A percentile compares a stretch with the other conserved stretches of the same genome.
Evolutionary conservation across 2,329 filamentous ascomycete genomes (phyloP).

Genomic region (Colletotrichum tanaceti): DNA sequence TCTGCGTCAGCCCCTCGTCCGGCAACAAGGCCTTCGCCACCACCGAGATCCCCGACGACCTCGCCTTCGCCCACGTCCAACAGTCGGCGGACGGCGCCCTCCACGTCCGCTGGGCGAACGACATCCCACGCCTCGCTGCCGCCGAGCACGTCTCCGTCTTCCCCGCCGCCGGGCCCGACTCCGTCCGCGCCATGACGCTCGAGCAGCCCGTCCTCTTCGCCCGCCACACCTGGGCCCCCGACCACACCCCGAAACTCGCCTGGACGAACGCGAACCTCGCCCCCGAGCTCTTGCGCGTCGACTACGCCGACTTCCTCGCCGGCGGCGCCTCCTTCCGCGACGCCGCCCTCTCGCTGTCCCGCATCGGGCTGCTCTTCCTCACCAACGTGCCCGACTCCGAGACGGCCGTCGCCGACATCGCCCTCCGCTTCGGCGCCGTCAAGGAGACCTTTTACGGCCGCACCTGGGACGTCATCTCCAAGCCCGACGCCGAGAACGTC

Average conservation of each 20-base stretch:
- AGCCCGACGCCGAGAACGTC: constrained; percentile 87
- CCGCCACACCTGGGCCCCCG: not conserved
- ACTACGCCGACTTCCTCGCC: constrained; percentile 79
- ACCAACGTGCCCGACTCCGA: constrained; percentile 77
- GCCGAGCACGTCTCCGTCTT: constrained; percentile 53
- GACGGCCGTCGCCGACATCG: constrained; percentile 74
- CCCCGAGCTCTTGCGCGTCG: constrained; percentile 66
- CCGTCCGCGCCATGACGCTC: constrained; percentile 15
- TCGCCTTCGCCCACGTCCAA: constrained; percentile 49
- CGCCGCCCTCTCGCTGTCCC: constrained; percentile 71
- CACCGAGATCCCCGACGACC: constrained; percentile 52
- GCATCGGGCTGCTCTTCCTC: constrained; percentile 81
- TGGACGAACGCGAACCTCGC: constrained; percentile 57
- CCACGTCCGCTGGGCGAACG: constrained; percentile 67
- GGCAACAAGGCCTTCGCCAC: constrained; percentile 67
- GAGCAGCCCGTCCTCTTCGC: constrained; percentile 11
- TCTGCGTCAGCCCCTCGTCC: constrained; percentile 67
- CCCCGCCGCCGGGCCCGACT: constrained; percentile 45
- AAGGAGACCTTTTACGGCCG: constrained; percentile 91
- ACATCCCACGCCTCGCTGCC: constrained; percentile 51
- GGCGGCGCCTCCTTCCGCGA: constrained; percentile 66
- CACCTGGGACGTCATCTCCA: constrained; percentile 89
- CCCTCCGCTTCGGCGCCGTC: constrained; percentile 78
- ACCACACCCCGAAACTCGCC: constrained; percentile 37
- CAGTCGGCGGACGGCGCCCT: constrained; percentile 57